A percentile compares a stretch with the other conserved stretches of the same genome.
Conservation (phyloP, 371 early-diverging fungal genomes). For the Spraguea lophii region DNA sequence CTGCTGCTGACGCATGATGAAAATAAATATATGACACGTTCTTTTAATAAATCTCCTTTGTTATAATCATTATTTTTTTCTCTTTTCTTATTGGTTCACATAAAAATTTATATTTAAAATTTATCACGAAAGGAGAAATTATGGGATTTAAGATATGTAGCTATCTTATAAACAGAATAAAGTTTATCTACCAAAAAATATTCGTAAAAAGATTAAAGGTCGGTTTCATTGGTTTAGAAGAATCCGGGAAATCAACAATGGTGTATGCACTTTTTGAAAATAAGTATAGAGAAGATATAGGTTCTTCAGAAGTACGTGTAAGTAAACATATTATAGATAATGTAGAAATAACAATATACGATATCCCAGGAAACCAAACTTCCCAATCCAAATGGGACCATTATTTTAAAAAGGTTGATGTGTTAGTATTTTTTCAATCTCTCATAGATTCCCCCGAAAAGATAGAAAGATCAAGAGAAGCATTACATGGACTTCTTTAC, state of each 20-base stretch:
- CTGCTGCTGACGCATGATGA: too few relatives aligned
- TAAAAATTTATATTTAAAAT: too few relatives aligned
- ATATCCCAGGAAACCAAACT: conserved; percentile 25
- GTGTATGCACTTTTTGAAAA: conserved; percentile 11
- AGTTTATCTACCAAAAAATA: conserved; percentile 5
- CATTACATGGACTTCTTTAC: conserved; percentile 21
- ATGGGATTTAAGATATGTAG: too few relatives aligned
- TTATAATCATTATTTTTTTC: too few relatives aligned
- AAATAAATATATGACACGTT: too few relatives aligned
- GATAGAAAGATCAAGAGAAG: conserved; percentile 13
- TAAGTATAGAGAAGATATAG: conserved; percentile 5
- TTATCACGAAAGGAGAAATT: too few relatives aligned
- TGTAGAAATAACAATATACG: conserved; percentile 22
- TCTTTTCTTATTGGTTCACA: too few relatives aligned
- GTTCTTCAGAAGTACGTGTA: not conserved
- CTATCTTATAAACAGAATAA: not conserved
- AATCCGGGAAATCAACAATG: conserved; percentile 33
- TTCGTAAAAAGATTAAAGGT: conserved; percentile 30
- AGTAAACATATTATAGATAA: conserved; percentile 9
- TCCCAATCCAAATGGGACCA: conserved; percentile 20
- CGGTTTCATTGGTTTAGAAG: conserved; percentile 16
- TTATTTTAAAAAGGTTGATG: conserved; percentile 27
- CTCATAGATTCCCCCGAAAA: conserved; percentile 1
- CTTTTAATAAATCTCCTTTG: too few relatives aligned
- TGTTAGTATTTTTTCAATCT: conserved; percentile 31